Conservation (phyloP, 2,329 filamentous ascomycete species). For the Claviceps capensis region DNA sequence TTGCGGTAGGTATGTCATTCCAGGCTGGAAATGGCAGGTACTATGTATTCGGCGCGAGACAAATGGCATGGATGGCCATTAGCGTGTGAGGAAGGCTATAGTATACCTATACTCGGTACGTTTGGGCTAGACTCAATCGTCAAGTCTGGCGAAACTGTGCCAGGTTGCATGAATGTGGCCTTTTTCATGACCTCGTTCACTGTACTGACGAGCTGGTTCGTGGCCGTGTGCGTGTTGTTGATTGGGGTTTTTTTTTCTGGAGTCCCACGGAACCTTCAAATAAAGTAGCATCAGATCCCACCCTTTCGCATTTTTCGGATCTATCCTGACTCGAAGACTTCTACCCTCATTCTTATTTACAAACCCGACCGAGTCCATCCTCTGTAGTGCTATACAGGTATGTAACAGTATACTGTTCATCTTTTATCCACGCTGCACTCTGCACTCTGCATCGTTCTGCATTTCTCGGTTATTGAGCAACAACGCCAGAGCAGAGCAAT, state of each 20-base stretch:
- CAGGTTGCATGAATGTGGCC: conserved; percentile 3
- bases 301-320: not conserved
- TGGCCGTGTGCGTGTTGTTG: not conserved
- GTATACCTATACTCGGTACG: not conserved
- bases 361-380: not conserved
- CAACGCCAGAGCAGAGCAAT: not conserved
- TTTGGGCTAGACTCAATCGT: not conserved
- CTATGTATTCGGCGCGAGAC: no score
- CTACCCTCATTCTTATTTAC: not conserved
- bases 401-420: not conserved
- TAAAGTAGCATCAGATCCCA: conserved; percentile 4
- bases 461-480: not conserved
- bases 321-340: not conserved
- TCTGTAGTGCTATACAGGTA: not conserved
- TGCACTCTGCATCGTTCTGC: not conserved
- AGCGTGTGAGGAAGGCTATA: no score
- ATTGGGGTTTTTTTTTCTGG: not conserved
- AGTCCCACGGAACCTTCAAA: not conserved
- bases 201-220: not conserved
- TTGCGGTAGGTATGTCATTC: no score
- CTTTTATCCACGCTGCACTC: not conserved
- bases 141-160: not conserved
- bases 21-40: no score
- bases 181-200: not conserved
- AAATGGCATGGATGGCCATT: no score